phyloP scores from a whole-genome alignment of 2,329 filamentous ascomycete species.

The Setomelanomma holmii region DNA sequence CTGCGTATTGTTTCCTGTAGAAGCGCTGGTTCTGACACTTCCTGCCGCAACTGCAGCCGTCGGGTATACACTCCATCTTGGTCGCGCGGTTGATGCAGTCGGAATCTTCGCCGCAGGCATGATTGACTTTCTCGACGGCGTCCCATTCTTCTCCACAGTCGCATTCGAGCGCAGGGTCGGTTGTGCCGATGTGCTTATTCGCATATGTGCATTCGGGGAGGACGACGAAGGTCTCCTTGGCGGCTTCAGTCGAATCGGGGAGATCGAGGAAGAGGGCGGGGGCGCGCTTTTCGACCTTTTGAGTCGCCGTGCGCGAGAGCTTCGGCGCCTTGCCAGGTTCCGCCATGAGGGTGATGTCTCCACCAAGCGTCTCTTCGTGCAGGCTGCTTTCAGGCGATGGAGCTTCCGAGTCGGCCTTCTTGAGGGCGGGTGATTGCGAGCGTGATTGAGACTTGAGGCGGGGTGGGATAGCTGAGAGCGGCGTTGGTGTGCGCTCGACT shows the following conservation, averaged over 20 bases:
- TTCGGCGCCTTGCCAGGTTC: constrained; percentile 71
- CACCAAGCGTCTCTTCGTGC: constrained; percentile 63
- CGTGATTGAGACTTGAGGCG: constrained; percentile 37
- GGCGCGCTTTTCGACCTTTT: constrained; percentile 70
- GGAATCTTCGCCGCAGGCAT: constrained; percentile 92
- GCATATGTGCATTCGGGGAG: constrained; percentile 89
- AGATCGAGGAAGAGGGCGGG: constrained; percentile 75
- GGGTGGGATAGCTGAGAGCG: constrained; percentile 36
- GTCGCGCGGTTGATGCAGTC: constrained; percentile 98
- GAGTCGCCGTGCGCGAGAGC: constrained; percentile 74
- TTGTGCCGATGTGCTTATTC: constrained; percentile 87
- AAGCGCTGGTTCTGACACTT: constrained; percentile 96
- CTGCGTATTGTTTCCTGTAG: constrained; percentile 85
- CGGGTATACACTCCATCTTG: constrained; percentile 92
- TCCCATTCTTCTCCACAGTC: constrained; percentile 94
- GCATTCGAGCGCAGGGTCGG: constrained; percentile 92
- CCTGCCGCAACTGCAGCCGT: constrained; percentile 80
- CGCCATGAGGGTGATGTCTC: constrained; percentile 68
- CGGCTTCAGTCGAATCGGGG: constrained; percentile 79
- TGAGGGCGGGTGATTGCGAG: constrained; percentile 43
- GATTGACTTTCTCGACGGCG: constrained; percentile 64
- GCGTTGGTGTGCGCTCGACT: constrained; percentile 29
- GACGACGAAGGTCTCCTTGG: constrained; percentile 77
- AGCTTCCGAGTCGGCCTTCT: constrained; percentile 36
- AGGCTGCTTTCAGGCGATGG: constrained; percentile 50